Evolutionary conservation across 2,329 filamentous ascomycete genomes (phyloP), one percentile per base, ranked within the genome.

Genomic region (Fusarium palustre): DNA sequence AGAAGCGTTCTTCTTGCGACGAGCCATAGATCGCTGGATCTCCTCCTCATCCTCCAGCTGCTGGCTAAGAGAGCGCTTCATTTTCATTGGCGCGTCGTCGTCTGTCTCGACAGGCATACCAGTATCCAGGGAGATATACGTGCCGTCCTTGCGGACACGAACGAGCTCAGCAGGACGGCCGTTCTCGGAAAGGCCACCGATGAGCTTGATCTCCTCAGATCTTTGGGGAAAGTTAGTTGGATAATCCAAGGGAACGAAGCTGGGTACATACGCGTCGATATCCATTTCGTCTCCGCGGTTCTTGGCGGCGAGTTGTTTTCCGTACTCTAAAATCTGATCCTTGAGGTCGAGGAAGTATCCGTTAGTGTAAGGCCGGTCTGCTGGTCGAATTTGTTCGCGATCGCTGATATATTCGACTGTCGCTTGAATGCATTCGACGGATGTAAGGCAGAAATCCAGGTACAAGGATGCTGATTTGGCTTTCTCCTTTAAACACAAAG

Each of bases 261-360:
- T 74, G 63, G 75, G 71, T 71, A 79, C 85, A 78, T 87, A 88
- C 86, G 83, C 81, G 75, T 88, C 84, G 67, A 88, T 79, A 76
- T 88, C 85, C 85, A 88, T 86, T 59, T 85, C 83, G 68, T 85
- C 83, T 36, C 86, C 84, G 66, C 84, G 85, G 76, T 91, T 87
- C 76, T 93, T 90, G 70, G 90, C 88, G 72, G 90, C 90, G 75
- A 97, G 89, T 79, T 96, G 92, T 75, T 90, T 88, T 65, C 93
- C 94, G 88, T 97, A 97, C 78, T 93, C 88, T 78, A 90, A 89
- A 75, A 97, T 94, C 87, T 97, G 94, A 79, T 97, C 93, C 79
- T 97, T 91, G 66, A 98, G 90, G 83, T 98, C 95, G 82, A 97
- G 91, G 79, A 97, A 97, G 82, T 98, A 98, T 78, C 93, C 93